Evolutionary conservation across 129 eudicot species (phyloP).

Genomic region (Escallonia herrerae): DNA sequence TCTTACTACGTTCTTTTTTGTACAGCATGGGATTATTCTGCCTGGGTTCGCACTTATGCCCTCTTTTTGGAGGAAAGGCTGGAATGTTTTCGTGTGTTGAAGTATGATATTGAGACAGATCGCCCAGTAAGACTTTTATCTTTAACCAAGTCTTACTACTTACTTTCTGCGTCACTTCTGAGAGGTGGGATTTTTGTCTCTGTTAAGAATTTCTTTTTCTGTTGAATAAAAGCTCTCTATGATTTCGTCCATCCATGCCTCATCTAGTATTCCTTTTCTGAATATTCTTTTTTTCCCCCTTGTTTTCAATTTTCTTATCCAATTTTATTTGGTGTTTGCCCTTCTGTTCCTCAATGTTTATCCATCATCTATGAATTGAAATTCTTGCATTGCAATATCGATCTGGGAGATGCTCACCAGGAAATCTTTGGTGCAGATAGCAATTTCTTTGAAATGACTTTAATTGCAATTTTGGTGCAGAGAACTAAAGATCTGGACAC

Average conservation of each 20-base stretch:
- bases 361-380: background rate
- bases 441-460: constrained; percentile 1
- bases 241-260: too few species aligned
- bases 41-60: constrained; percentile 85
- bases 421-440: background rate
- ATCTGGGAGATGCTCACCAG: background rate
- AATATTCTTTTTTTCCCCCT: background rate
- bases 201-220: too few species aligned
- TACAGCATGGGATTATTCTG: constrained; percentile 91
- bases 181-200: too few species aligned
- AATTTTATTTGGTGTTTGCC: background rate
- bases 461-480: constrained; percentile 35
- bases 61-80: constrained; percentile 73
- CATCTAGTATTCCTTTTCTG: background rate
- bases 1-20: constrained; percentile 7
- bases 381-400: background rate
- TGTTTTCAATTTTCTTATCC: background rate
- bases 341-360: background rate
- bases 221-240: too few species aligned
- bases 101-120: constrained; percentile 69
- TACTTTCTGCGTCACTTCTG: too few species aligned
- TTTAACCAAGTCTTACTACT: background rate
- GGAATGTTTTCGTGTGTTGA: constrained; percentile 71
- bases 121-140: constrained; percentile 40
- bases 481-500: constrained; percentile 81